Percentiles rank a stretch among this genome's conserved stretches.
Evolutionary conservation across 1,284 basidiomycete genomes (phyloP).

Genomic region (Volvariella volvacea): DNA sequence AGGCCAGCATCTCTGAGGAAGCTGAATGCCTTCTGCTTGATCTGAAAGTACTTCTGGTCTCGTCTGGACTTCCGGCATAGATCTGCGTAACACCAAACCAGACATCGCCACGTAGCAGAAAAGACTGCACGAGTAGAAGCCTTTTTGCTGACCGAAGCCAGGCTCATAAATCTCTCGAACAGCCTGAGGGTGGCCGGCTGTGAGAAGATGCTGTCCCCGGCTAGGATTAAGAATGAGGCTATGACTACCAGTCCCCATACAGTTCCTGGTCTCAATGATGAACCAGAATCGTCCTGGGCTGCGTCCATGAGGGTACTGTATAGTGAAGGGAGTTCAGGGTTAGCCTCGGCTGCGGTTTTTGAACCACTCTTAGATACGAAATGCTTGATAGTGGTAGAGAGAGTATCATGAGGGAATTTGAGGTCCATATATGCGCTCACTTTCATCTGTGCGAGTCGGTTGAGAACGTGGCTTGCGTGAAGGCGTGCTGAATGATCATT

Average conservation of each 20-base stretch:
- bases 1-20: constrained; percentile 38
- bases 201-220: constrained; percentile 36
- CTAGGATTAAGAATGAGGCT: constrained; percentile 41
- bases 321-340: no score
- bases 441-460: no score
- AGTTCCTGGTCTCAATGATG: constrained; percentile 20
- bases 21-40: constrained; percentile 27
- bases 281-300: constrained; percentile 1
- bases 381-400: no score
- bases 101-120: constrained; percentile 42
- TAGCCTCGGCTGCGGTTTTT: no score
- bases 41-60: constrained; percentile 12
- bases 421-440: no score
- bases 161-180: constrained; percentile 27
- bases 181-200: constrained; percentile 33
- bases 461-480: no score
- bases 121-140: constrained; percentile 29
- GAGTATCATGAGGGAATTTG: no score
- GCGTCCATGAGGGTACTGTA: background rate
- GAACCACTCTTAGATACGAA: no score
- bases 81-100: constrained; percentile 48
- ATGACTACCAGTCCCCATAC: constrained; percentile 32
- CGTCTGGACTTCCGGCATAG: constrained; percentile 9
- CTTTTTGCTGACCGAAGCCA: constrained; percentile 24
- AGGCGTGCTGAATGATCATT: no score